Conservation (phyloP, 2,329 filamentous ascomycete genomes). For the Penicillium rolfsii region DNA sequence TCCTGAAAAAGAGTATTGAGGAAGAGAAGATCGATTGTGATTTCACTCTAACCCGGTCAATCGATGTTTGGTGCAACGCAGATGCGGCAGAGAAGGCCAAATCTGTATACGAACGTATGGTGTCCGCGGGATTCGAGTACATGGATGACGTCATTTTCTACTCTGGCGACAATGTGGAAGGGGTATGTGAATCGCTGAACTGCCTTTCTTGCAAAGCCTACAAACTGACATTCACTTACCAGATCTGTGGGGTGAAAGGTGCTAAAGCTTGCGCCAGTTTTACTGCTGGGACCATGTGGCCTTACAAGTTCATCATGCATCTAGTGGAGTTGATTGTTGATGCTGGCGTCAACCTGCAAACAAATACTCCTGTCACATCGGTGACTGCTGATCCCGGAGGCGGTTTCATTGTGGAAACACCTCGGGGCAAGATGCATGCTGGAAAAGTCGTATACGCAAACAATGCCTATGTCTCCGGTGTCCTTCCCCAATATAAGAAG, state of each 20-base stretch:
- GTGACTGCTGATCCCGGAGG: conserved; percentile 50
- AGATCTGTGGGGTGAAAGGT: conserved; percentile 47
- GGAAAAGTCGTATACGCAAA: conserved; percentile 74
- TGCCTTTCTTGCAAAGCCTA: not conserved
- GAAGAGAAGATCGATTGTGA: conserved; percentile 53
- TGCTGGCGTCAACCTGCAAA: conserved; percentile 57
- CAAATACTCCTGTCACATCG: conserved; percentile 52
- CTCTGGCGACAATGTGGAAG: conserved; percentile 34
- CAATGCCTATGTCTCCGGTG: conserved; percentile 79
- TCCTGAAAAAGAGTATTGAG: conserved; percentile 46
- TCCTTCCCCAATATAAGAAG: conserved; percentile 70
- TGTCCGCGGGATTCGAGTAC: conserved; percentile 32
- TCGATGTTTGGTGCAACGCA: conserved; percentile 47
- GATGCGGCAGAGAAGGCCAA: conserved; percentile 37
- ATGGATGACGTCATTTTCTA: conserved; percentile 40
- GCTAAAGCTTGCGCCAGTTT: conserved; percentile 44
- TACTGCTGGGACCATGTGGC: conserved; percentile 51
- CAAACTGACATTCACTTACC: not conserved
- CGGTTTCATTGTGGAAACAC: conserved; percentile 58
- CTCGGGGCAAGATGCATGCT: conserved; percentile 67
- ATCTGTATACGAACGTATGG: conserved; percentile 37
- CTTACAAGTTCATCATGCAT: conserved; percentile 79
- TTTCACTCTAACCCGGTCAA: conserved; percentile 46
- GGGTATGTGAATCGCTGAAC: conserved; percentile 24
- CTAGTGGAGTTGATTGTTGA: conserved; percentile 63